These are phyloP conservation scores for Cystoderma amianthinum DNA, from an alignment of 768 basidiomycete species.

Conservation along the genomic window DNA sequence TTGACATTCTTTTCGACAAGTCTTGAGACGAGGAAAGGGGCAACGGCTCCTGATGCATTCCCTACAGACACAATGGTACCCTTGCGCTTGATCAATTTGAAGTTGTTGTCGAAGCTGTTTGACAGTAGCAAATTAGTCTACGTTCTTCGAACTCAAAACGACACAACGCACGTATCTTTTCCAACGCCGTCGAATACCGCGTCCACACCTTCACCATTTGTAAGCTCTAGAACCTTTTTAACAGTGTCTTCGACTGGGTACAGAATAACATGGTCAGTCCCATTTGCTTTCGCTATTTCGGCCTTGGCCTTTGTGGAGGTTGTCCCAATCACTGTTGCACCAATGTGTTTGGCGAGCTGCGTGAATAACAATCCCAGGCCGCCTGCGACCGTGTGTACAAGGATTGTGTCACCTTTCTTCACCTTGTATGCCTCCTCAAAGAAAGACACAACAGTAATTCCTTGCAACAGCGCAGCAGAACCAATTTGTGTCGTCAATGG, in stretches of 20 bases:
- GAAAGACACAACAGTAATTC: conserved; percentile 71
- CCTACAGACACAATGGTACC: conserved; percentile 89
- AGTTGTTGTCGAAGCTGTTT: conserved; percentile 67
- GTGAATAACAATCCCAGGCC: conserved; percentile 70
- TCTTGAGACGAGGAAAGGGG: conserved; percentile 67
- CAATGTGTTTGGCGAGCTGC: conserved; percentile 64
- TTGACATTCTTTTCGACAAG: conserved; percentile 80
- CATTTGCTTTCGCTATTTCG: conserved; percentile 66
- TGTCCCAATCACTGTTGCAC: conserved; percentile 90
- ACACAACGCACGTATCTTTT: conserved; percentile 72
- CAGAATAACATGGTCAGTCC: conserved; percentile 83
- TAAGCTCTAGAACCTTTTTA: conserved; percentile 64
- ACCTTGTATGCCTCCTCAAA: conserved; percentile 83
- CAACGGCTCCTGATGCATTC: conserved; percentile 84
- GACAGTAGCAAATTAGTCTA: background rate
- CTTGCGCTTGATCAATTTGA: conserved; percentile 76
- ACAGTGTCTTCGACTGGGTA: conserved; percentile 75
- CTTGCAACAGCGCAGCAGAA: conserved; percentile 67
- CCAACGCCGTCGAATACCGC: conserved; percentile 96
- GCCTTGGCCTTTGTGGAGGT: conserved; percentile 85
- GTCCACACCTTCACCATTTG: conserved; percentile 75
- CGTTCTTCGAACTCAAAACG: background rate
- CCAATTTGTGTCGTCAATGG: conserved; percentile 52
- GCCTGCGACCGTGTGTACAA: conserved; percentile 90
- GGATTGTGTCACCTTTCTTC: conserved; percentile 69